Base-by-base conservation (phyloP, 208 protist genomes). In the Trypanosoma avium region DNA sequence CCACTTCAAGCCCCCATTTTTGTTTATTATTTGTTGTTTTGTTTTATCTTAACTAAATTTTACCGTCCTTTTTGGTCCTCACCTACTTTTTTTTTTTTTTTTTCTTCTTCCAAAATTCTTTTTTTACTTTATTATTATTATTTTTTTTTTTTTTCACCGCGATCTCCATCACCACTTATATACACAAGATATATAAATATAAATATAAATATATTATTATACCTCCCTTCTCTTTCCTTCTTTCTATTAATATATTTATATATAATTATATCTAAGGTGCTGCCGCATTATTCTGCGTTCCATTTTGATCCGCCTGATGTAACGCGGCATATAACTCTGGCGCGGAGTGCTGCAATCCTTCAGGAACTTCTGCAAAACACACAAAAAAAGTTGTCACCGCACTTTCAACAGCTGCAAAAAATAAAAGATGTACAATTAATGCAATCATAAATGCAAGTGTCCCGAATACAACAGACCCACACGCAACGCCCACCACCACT, bases 351-450 rank as follows among this genome's bases (percentile, higher is more conserved):
- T 74, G 75, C 49, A 95, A 72, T n/a, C 72, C 84, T 49, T 93
- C 83, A 1, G 86, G 84, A 6, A 75, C 72, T 65, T 97, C 92
- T 9, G 87, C 92, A 55, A 92, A 94, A 68, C 92, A 94, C 19
- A 97, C 89, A 75, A 97, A 97, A 27, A 95, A 69, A 1, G 92
- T 93, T 19, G 83, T 83, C 42, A 93, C 79, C 4, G 82, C 77
- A 68, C 87, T 94, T 38, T 64, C 72, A 13, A 97, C 71, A 38
- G 80, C 58, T n/a, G 68, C 63, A 22, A 95, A 85, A 40, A 97
- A 69, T 54, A 94, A 60, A 5, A 50, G 13, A 26, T 83, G 76
- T 32, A 97, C 77, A 0, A 92, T 38, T 6, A 78, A 27, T 6
- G 77, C 45, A 1, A 86, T 55, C 29, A 88, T 27, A 56, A 93